phyloP scores from a whole-genome alignment of 1,139 yeast genomes.

The Spathaspora sp. region DNA sequence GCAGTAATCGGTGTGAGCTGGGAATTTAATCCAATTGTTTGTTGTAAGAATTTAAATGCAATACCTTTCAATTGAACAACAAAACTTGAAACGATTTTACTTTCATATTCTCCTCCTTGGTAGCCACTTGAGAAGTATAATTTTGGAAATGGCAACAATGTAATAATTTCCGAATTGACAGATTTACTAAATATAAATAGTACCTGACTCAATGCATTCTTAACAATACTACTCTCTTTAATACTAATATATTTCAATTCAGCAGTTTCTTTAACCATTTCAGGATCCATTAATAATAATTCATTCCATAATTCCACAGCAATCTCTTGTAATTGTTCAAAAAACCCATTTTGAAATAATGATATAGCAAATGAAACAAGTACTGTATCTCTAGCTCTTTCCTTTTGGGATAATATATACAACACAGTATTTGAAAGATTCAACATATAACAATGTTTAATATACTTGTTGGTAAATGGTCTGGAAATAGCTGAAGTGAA shows the following conservation, averaged over 20 bases:
- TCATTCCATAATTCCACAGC: conserved; percentile 23
- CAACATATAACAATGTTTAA: conserved; percentile 27
- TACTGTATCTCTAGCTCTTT: conserved; percentile 29
- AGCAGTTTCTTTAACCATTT: conserved; percentile 24
- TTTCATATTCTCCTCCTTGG: conserved; percentile 17
- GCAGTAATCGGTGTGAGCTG: conserved; percentile 2
- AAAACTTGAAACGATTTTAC: conserved; percentile 27
- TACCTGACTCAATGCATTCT: conserved; percentile 41
- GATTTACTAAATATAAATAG: conserved; percentile 42
- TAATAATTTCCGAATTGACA: conserved; percentile 26
- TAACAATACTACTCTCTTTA: conserved; percentile 34
- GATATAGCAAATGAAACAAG: conserved; percentile 48
- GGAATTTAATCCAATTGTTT: conserved; percentile 25
- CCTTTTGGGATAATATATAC: conserved; percentile 28
- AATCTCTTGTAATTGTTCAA: conserved; percentile 22
- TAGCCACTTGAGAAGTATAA: conserved; percentile 27
- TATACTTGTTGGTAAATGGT: conserved; percentile 19
- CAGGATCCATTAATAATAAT: conserved; percentile 19
- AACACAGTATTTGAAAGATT: conserved; percentile 29
- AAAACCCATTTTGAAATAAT: conserved; percentile 50
- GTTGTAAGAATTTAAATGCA: conserved; percentile 34
- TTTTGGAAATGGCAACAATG: conserved; percentile 24
- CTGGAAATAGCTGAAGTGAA: conserved; percentile 27
- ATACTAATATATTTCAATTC: conserved; percentile 39
- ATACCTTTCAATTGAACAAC: conserved; percentile 41